phyloP scores from a whole-genome alignment of 768 basidiomycete genomes.

The Lactarius sanguifluus region DNA sequence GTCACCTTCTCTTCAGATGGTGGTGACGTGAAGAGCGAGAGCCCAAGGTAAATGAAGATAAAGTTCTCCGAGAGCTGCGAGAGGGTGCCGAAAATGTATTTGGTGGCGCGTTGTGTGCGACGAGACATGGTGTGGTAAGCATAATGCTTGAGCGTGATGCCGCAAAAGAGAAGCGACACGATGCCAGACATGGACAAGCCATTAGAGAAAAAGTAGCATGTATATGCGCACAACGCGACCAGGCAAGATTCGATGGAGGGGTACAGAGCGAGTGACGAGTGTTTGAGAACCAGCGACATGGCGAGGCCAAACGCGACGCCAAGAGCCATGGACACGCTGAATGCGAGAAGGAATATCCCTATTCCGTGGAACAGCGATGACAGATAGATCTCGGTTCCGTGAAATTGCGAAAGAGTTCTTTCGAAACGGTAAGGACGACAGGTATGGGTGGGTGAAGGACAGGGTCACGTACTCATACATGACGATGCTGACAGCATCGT shows the following conservation, averaged over 20 bases:
- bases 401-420: conserved; percentile 92
- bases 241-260: conserved; percentile 98
- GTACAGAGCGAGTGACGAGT: conserved; percentile 81
- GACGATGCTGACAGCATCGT: conserved; percentile 99
- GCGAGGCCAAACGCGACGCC: conserved; percentile 89
- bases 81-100: conserved; percentile 94
- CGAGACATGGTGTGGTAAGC: conserved; percentile 99
- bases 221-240: conserved; percentile 92
- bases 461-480: conserved; percentile 93
- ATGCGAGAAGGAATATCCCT: conserved; percentile 84
- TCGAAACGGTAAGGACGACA: conserved; percentile 4
- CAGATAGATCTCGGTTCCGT: conserved; percentile 83
- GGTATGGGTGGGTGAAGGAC: not conserved
- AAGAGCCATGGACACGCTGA: conserved; percentile 90
- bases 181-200: conserved; percentile 94
- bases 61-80: conserved; percentile 97
- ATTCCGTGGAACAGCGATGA: conserved; percentile 88
- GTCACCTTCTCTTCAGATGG: conserved; percentile 77
- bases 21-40: conserved; percentile 91
- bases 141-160: conserved; percentile 98
- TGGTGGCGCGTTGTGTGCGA: conserved; percentile 89
- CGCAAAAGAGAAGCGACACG: conserved; percentile 97
- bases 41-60: conserved; percentile 98
- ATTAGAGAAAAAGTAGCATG: conserved; percentile 99
- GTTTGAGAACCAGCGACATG: conserved; percentile 93